Evolutionary conservation across 768 basidiomycete species (phyloP), one percentile per base, ranked within the genome.

Genomic region (Panaeolus cyanescens): DNA sequence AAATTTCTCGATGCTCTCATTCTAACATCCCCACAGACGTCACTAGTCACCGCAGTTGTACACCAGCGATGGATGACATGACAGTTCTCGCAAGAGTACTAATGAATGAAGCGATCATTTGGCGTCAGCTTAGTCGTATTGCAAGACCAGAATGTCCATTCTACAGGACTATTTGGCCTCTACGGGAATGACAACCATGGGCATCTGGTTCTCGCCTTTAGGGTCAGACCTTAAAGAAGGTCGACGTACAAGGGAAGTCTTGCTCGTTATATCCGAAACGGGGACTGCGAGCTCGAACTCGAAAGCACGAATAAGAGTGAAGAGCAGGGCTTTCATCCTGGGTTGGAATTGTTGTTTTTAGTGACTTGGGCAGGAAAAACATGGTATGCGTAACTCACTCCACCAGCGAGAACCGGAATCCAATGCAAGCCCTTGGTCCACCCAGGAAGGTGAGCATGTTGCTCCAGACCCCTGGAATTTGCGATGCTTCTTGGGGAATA

Each of bases 391-490:
- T n/a, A 50, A 28, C 84, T 56, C 58, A 86, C 85, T 86, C 86
- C 22, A 81, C 71, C n/a, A 89, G 67, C 5, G 88, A 77, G 68
- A 89, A 90, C 4, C 85, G 81, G 66, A 83, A 89, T 0, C 87
- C 87, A 30, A 90, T 88, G 64, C 89, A 91, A 1, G 85, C 80
- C 13, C 80, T 79, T 13, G 86, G 83, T 7, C 89, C 89, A 22
- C 84, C 85, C 2, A 85, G 61, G 76, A 91, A 91, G 0, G 85
- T 79, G 33, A 89, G 64, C 59, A 83, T 67, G 65, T 87, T 80
- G 12, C 81, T 78, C 82, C 82, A 87, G 0, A 50, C 25, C 13
- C 45, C 45, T 1, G 45, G 45, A 50, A 50, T 50, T 4, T 13
- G 7, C 12, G 25, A 5, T 13, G 45, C 45, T 10, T 9, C 7